These are phyloP conservation scores for Dysphania ambrosioides DNA, from an alignment of 148 eudicot genomes.

Conservation along the genomic window DNA sequence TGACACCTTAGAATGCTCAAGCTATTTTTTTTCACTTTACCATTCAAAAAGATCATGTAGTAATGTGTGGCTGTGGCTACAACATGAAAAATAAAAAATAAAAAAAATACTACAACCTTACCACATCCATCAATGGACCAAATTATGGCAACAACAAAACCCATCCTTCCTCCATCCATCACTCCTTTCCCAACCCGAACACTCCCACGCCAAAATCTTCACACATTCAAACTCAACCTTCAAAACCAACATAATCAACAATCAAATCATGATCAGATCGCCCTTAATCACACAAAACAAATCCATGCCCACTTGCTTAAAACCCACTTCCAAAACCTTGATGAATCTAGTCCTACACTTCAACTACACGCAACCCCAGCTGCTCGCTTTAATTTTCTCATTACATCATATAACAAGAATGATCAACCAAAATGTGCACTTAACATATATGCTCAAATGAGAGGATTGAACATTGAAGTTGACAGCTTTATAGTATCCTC, in stretches of 20 bases:
- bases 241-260: neutral
- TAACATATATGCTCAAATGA: conserved; percentile 24
- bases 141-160: conserved; percentile 23
- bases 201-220: conserved; percentile 6
- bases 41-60: neutral
- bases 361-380: conserved; percentile 13
- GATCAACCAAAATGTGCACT: conserved; percentile 23
- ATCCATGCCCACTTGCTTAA: conserved; percentile 32
- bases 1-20: too few species aligned
- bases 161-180: conserved; percentile 9
- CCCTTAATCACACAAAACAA: conserved; percentile 25
- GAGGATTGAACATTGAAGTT: conserved; percentile 15
- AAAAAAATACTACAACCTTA: neutral
- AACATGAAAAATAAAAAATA: neutral
- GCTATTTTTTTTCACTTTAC: neutral
- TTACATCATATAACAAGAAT: conserved; percentile 34
- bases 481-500: conserved; percentile 33
- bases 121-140: neutral
- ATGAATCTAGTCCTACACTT: neutral
- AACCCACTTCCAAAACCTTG: conserved; percentile 26
- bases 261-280: conserved; percentile 17
- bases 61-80: neutral
- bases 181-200: conserved; percentile 18
- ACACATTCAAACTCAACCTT: conserved; percentile 6
- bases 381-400: conserved; percentile 35